A percentile compares a stretch with the other conserved stretches of the same genome.
Evolutionary conservation across 2,329 filamentous ascomycete species (phyloP).

Genomic region (Alternaria gansuensis): DNA sequence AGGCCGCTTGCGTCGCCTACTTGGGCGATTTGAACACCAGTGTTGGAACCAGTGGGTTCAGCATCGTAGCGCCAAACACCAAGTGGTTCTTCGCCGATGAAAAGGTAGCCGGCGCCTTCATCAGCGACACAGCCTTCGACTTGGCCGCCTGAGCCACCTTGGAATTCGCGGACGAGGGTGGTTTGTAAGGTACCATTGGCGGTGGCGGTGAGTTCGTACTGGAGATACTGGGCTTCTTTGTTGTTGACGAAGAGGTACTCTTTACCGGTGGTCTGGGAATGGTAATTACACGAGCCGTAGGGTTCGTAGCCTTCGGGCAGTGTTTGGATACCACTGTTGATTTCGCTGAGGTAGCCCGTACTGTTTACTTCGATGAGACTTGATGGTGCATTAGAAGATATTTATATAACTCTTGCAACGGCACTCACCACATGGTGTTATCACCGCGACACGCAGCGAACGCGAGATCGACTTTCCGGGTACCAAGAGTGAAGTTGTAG

Average conservation of each 20-base stretch:
- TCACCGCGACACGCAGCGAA: conserved; percentile 63
- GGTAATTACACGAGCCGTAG: conserved; percentile 64
- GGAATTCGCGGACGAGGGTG: conserved; percentile 61
- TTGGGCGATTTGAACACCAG: conserved; percentile 50
- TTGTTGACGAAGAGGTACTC: conserved; percentile 66
- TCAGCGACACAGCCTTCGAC: conserved; percentile 65
- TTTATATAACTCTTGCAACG: background rate
- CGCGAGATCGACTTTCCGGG: conserved; percentile 58
- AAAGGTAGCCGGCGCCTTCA: conserved; percentile 61
- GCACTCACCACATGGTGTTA: conserved; percentile 62
- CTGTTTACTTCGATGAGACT: conserved; percentile 62
- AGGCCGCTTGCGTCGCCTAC: conserved; percentile 59
- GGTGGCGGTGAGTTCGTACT: conserved; percentile 59
- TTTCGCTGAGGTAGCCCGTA: conserved; percentile 56
- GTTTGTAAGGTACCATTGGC: conserved; percentile 57
- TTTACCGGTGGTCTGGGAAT: conserved; percentile 58
- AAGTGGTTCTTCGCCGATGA: conserved; percentile 63
- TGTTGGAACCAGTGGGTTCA: conserved; percentile 57
- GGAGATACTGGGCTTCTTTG: conserved; percentile 63
- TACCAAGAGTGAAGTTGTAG: conserved; percentile 58
- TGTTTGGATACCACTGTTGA: conserved; percentile 59
- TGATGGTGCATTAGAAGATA: background rate
- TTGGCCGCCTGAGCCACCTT: conserved; percentile 62
- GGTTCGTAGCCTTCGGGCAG: conserved; percentile 58
- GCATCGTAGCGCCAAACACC: conserved; percentile 64